phyloP scores from a whole-genome alignment of 257 asterid genomes.

The Henckelia pumila region DNA sequence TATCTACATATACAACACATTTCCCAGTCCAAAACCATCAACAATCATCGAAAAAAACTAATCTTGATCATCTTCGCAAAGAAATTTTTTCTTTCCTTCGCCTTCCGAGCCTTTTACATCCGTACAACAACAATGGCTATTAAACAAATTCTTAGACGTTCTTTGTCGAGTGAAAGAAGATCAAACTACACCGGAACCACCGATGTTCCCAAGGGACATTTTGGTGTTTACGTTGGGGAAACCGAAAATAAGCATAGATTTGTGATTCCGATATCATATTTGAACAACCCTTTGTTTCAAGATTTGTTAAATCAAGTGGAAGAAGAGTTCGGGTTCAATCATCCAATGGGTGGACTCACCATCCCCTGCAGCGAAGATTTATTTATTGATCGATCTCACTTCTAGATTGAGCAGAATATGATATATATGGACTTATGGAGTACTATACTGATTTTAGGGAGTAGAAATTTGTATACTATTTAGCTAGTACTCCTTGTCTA shows the following conservation, averaged over 20 bases:
- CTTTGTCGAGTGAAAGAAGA: conserved; percentile 11
- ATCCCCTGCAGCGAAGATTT: conserved; percentile 31
- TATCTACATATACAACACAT: not conserved
- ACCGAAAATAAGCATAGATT: conserved; percentile 11
- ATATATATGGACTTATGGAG: not conserved
- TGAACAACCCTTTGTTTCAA: conserved; percentile 35
- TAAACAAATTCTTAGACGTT: not conserved
- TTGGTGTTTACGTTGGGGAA: conserved; percentile 26
- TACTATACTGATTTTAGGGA: not conserved
- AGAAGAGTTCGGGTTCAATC: conserved; percentile 34
- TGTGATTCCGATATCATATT: conserved; percentile 27
- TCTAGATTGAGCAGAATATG: conserved; percentile 21
- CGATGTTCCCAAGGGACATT: conserved; percentile 17
- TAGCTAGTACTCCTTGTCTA: not conserved
- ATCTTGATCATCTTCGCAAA: not conserved
- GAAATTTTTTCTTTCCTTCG: not conserved
- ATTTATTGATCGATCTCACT: conserved; percentile 21
- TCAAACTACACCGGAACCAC: not conserved
- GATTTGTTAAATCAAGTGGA: conserved; percentile 27
- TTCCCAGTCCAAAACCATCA: not conserved
- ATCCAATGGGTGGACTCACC: conserved; percentile 39
- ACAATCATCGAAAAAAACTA: not conserved
- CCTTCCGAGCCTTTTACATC: not conserved
- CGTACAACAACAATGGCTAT: conserved; percentile 9
- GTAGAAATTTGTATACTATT: conserved; percentile 4